These are phyloP conservation scores for Skeletonema tropicum DNA, from an alignment of 108 stramenopile genomes.

Conservation along the genomic window DNA sequence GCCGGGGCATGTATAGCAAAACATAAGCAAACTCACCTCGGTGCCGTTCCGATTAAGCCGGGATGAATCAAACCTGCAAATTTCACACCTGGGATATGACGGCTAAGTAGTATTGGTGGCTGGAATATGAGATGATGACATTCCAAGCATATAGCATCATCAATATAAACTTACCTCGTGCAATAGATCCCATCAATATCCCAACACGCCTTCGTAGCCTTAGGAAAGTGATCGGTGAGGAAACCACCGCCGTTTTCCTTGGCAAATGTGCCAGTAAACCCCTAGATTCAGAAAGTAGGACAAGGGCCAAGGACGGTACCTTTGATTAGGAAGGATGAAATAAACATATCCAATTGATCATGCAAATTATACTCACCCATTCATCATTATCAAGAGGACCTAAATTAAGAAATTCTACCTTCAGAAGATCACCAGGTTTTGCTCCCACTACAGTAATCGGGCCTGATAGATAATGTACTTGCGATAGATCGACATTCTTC, in stretches of 20 bases:
- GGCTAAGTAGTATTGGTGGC: background rate
- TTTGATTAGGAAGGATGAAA: too few species aligned
- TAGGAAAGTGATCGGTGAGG: slow-evolving; percentile 66
- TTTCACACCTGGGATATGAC: slow-evolving; percentile 59
- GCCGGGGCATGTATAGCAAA: too few species aligned
- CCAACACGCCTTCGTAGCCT: slow-evolving; percentile 70
- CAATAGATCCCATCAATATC: slow-evolving; percentile 75
- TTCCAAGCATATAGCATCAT: background rate
- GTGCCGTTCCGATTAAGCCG: slow-evolving; percentile 72
- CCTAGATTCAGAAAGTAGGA: slow-evolving; percentile 3
- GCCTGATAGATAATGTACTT: slow-evolving; percentile 73
- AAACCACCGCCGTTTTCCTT: slow-evolving; percentile 79
- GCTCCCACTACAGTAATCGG: slow-evolving; percentile 62
- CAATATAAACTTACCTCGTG: slow-evolving; percentile 8
- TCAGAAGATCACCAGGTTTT: slow-evolving; percentile 65
- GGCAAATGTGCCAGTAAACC: slow-evolving; percentile 71
- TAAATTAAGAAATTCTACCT: slow-evolving; percentile 67
- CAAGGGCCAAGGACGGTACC: too few species aligned
- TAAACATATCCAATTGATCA: too few species aligned
- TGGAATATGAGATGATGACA: background rate
- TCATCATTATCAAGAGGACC: slow-evolving; percentile 69
- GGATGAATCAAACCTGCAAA: slow-evolving; percentile 71
- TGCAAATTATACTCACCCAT: slow-evolving; percentile 22
- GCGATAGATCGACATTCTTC: slow-evolving; percentile 70
- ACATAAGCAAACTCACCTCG: slow-evolving; percentile 10